Base-by-base conservation (phyloP, 768 basidiomycete species). In the Roridomyces roridus region DNA sequence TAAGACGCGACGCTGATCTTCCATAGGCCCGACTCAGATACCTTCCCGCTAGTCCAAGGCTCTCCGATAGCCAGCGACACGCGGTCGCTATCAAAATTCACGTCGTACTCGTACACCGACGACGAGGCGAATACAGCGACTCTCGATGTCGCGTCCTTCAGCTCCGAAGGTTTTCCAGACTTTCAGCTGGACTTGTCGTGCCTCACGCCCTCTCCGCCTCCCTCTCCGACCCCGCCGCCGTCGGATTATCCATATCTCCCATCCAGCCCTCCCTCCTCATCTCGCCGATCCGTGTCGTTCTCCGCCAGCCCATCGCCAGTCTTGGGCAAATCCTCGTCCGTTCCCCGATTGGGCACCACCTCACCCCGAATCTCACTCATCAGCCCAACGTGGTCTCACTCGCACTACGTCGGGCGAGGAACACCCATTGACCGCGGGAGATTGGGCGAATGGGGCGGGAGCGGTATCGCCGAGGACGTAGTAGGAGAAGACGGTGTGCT, bases 131-230 rank as follows among this genome's bases (percentile, higher is more conserved):
- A 51, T 31, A n/a, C n/a, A n/a, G 58, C 47, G 3, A 49, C 51
- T 10, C 43, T 63, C 1, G 61, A 63, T 24, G 57, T 59, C 28
- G 40, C 53, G 51, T 62, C 55, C 4, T 60, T 59, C 46, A 55
- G 57, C 49, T 36, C 47, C 57, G 71, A 74, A 34, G 77, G 75
- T 4, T 81, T 83, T 59, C 68, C 69, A 2, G 80, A 83, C 24
- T 80, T 82, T 55, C 70, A 77, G 36, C 70, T 83, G 25, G 81
- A 83, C 65, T 66, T 81, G 36, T 70, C 76, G 4, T 78, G 76
- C 41, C 73, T 83, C 14, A 73, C 77, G 2, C 53, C 76, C 2
- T 81, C 81, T 0, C 81, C 80, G 5, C 67, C 69, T 4, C 60
- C 71, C 3, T 76, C 77, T 0, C 67, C 74, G 0, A 69, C 74